These are phyloP conservation scores for Diplodia corticola DNA, from an alignment of 2,329 filamentous ascomycete genomes.

Conservation along the genomic window DNA sequence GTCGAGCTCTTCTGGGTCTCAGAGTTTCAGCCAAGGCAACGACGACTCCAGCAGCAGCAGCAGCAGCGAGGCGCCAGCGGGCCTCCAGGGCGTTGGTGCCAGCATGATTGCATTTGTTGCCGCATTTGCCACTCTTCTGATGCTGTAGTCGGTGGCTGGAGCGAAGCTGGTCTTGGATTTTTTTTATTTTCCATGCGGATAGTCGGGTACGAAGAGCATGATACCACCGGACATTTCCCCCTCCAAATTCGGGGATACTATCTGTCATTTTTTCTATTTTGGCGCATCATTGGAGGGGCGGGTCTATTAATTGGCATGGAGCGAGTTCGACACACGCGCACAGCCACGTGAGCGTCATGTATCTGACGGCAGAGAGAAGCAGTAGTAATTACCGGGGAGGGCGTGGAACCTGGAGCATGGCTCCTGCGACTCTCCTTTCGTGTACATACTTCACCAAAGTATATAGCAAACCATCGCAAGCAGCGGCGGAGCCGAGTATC, in stretches of 20 bases:
- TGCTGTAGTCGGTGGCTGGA: constrained; percentile 27
- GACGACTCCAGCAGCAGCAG: constrained; percentile 25
- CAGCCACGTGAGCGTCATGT: neutral
- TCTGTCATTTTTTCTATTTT: neutral
- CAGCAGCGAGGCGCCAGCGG: constrained; percentile 32
- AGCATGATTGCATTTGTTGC: constrained; percentile 37
- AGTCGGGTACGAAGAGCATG: neutral
- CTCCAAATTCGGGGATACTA: neutral
- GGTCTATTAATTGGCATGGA: neutral
- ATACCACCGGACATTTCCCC: neutral
- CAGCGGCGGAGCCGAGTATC: neutral
- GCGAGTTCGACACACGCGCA: neutral
- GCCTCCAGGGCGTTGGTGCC: constrained; percentile 32
- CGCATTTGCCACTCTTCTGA: constrained; percentile 35
- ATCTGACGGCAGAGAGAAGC: neutral
- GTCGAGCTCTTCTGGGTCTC: constrained; percentile 27
- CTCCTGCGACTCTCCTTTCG: neutral
- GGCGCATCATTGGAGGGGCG: neutral
- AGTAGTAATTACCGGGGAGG: neutral
- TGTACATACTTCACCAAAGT: neutral
- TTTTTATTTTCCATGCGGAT: neutral
- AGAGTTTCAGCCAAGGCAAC: constrained; percentile 26
- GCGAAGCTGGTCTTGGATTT: neutral
- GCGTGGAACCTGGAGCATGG: neutral
- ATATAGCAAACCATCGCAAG: neutral